Evolutionary conservation across 2,329 filamentous ascomycete genomes (phyloP), one percentile per base, ranked within the genome.

Genomic region (Hirsutella rhossiliensis): DNA sequence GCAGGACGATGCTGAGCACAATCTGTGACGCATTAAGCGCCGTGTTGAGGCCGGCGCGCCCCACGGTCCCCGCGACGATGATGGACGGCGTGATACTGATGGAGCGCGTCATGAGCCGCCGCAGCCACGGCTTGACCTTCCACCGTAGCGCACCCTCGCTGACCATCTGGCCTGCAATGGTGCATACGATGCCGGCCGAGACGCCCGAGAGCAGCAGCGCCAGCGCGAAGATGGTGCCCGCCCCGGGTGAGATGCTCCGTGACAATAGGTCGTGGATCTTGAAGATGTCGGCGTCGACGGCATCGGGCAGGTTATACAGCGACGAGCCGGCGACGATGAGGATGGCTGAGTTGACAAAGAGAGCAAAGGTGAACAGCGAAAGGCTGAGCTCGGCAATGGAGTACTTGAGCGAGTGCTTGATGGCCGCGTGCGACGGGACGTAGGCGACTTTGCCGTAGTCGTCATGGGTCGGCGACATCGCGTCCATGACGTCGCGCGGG

Each of bases 161-260:
- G 19, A 94, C 82, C 80, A 94, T 92, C 60, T 94, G 87, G 0
- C 87, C 87, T 0, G 87, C 77, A 52, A 94, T 92, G 1, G 88
- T 94, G 65, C 87, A 94, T 3, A 94, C 82, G 31, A 94, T 86
- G 6, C 87, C 87, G 0, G 87, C 87, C 0, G 81, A 86, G 12
- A 87, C 75, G 9, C 87, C 87, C 0, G 83, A 89, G 1, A 94
- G 75, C 0, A 94, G 73, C 1, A 94, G 67, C 0, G 87, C 86
- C 3, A 94, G 68, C 0, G 86, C 86, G 50, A 94, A 94, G n/a
- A 94, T 69, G 3, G 84, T 85, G 2, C 86, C 88, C 1, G 87
- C 88, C 0, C 76, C 83, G 0, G 81, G 79, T 1, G 83, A 79
- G 42, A 95, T 78, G 44, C 77, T 82, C 0, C 62, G 55, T 0